Percentiles rank a stretch among this genome's conserved stretches.
Evolutionary conservation across 768 basidiomycete species (phyloP).

Genomic region (Mycena crocata): DNA sequence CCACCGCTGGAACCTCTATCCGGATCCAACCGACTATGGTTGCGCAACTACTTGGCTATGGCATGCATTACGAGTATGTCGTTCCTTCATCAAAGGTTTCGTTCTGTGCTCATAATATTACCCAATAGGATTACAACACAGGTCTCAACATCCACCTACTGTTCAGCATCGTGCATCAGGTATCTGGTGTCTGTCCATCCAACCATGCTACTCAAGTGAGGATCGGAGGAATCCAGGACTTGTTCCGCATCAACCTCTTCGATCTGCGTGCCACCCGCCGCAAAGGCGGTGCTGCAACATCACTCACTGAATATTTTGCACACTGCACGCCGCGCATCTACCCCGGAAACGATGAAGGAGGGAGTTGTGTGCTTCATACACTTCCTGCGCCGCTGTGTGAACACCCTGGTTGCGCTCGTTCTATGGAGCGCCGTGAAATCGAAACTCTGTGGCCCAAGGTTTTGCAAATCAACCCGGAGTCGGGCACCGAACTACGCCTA

Average conservation of each 20-base stretch:
- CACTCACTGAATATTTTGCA: not conserved
- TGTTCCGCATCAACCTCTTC: not conserved
- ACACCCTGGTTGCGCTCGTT: not conserved
- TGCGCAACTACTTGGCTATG: constrained; percentile 12
- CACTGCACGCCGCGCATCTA: not conserved
- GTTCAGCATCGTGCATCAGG: not conserved
- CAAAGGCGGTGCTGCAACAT: not conserved
- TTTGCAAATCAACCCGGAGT: not conserved
- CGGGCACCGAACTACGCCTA: not conserved
- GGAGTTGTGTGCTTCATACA: not conserved
- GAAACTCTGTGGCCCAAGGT: not conserved
- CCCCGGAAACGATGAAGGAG: not conserved
- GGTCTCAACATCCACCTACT: not conserved
- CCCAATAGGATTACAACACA: not conserved
- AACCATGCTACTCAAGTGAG: not conserved
- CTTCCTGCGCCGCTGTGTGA: not conserved
- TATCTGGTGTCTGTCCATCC: not conserved
- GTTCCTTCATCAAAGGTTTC: not conserved
- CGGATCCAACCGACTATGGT: not conserved
- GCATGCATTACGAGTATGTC: not conserved
- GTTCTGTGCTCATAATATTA: not conserved
- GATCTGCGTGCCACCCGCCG: not conserved
- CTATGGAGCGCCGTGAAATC: not conserved
- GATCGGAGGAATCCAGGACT: not conserved
- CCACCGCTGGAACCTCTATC: not conserved